These are phyloP conservation scores for Maudiozyma barnettii DNA, from an alignment of 805 yeast genomes.

Conservation along the genomic window DNA sequence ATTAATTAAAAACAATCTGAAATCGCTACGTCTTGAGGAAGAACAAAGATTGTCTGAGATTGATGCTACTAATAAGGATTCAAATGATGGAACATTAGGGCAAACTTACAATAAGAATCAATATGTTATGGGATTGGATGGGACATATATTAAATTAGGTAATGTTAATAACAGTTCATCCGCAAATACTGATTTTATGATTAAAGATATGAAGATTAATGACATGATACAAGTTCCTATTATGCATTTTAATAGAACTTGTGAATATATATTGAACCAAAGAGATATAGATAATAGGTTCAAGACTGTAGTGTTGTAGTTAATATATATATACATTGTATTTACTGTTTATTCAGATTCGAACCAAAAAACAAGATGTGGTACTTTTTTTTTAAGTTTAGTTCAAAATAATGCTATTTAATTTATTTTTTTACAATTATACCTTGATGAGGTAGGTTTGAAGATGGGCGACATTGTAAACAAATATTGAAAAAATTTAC, in stretches of 20 bases:
- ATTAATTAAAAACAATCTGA: conserved; percentile 57
- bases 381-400: no score
- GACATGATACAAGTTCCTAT: conserved; percentile 22
- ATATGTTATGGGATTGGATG: conserved; percentile 22
- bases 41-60: conserved; percentile 8
- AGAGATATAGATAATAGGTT: conserved; percentile 62
- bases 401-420: no score
- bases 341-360: no score
- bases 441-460: no score
- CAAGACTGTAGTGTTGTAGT: conserved; percentile 36
- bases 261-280: conserved; percentile 61
- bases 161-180: conserved; percentile 11
- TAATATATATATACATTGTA: not conserved
- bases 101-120: not conserved
- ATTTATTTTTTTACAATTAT: no score
- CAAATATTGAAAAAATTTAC: no score
- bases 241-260: conserved; percentile 59
- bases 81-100: not conserved
- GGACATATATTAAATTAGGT: conserved; percentile 17
- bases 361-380: no score
- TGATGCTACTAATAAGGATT: not conserved
- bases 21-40: conserved; percentile 31
- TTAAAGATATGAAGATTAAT: conserved; percentile 25
- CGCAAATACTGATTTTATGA: conserved; percentile 19
- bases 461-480: no score